Percentiles rank a stretch among this genome's conserved stretches.
Evolutionary conservation across 495 filamentous ascomycete genomes (phyloP).

Genomic region (Penicillium atrosanguineum): DNA sequence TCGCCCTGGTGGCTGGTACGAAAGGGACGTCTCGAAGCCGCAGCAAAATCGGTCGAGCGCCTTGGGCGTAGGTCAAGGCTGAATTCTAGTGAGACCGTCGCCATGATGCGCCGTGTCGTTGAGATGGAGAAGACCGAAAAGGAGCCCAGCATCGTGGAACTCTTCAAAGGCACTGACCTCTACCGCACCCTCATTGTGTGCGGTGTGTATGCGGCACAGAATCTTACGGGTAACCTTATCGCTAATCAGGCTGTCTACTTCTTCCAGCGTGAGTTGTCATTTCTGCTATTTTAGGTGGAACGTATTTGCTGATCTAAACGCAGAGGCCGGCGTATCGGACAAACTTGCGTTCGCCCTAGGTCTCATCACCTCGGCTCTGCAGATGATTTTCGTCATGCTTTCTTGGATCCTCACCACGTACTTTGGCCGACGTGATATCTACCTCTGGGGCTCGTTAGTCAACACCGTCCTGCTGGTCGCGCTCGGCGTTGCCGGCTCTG

Average conservation of each 20-base stretch:
- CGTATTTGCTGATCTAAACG: slow-evolving; percentile 22
- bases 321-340: slow-evolving; percentile 32
- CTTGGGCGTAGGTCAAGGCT: slow-evolving; percentile 30
- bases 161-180: slow-evolving; percentile 27
- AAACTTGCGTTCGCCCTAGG: slow-evolving; percentile 42
- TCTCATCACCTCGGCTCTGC: slow-evolving; percentile 50
- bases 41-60: slow-evolving; percentile 33
- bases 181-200: slow-evolving; percentile 31
- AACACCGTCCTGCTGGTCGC: slow-evolving; percentile 35
- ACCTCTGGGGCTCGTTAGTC: slow-evolving; percentile 41
- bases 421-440: slow-evolving; percentile 47
- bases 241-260: slow-evolving; percentile 29
- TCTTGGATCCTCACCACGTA: slow-evolving; percentile 50
- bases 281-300: too few species aligned
- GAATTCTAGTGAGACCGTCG: slow-evolving; percentile 29
- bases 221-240: slow-evolving; percentile 28
- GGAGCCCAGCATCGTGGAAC: slow-evolving; percentile 39
- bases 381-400: slow-evolving; percentile 51
- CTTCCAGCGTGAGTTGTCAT: slow-evolving; percentile 26
- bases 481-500: slow-evolving; percentile 49
- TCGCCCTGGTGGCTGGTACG: slow-evolving; percentile 51
- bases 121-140: slow-evolving; percentile 54
- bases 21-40: slow-evolving; percentile 40
- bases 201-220: slow-evolving; percentile 30
- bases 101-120: slow-evolving; percentile 72